Base-by-base conservation (phyloP, 495 filamentous ascomycete genomes). In the Penicillium salamii region DNA sequence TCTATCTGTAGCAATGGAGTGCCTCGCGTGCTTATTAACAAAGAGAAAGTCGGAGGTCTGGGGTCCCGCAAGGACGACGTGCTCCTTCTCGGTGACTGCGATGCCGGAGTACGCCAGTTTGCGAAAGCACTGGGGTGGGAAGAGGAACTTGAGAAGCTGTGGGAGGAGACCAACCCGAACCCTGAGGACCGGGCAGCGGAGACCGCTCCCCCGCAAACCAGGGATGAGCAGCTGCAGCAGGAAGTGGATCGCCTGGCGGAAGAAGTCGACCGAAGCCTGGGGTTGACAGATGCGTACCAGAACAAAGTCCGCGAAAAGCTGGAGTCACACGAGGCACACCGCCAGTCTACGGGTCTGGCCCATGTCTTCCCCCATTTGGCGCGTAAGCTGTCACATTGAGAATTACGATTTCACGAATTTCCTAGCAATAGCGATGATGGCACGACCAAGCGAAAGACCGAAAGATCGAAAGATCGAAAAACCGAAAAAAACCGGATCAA, bases 1-100 rank as follows among this genome's bases (percentile, higher is more conserved):
- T 58, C 67, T 1, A 68, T 85, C 42, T 83, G 80, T n/a, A 52
- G 57, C 7, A 76, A 85, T 1, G 70, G 69, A 2, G 76, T 78
- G 5, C 93, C 90, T 7, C 81, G 93, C 33, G 70, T 97, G 15
- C 77, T 98, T 11, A 87, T 98, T 59, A 98, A 98, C 61, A 74
- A 85, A 68, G 86, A 97, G 66, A 71, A 69, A n/a, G 93, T 95
- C 0, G 92, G 93, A 0, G 80, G 80, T 4, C 55, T 98, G 39
- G 93, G 93, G 3, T 80, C 79, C 15, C 74, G 87, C 15, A 62
- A 79, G 1, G 89, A 95, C 46, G 90, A 95, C 69, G 90, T 95
- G 1, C 47, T 91, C 7, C 46, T 88, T 11, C 66, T 92, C 0
- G 87, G 81, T 2, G 83, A 86, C 56, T 95, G 90, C 67, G 93